phyloP scores from a whole-genome alignment of 371 early-diverging fungal genomes.

The Mortierella sp. region DNA sequence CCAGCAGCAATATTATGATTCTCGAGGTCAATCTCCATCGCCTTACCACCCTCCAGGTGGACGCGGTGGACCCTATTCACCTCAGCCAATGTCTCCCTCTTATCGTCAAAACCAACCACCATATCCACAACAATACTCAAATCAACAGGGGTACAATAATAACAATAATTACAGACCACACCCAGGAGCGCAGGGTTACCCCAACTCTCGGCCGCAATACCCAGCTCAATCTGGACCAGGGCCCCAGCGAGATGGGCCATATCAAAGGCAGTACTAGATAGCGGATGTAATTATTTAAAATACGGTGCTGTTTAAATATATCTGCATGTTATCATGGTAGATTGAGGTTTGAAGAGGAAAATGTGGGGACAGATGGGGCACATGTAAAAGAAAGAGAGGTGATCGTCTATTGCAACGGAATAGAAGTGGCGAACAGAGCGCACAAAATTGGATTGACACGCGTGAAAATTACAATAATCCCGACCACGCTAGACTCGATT shows the following conservation, averaged over 20 bases:
- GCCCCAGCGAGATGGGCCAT: slow-evolving; percentile 16
- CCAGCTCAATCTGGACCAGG: slow-evolving; percentile 15
- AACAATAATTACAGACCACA: slow-evolving; percentile 9
- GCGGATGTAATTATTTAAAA: too few relatives aligned
- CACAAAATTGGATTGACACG: too few relatives aligned
- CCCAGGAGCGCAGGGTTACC: slow-evolving; percentile 14
- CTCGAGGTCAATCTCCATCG: not conserved
- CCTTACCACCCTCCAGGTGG: slow-evolving; percentile 4
- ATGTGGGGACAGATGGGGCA: too few relatives aligned
- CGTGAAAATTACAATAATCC: too few relatives aligned
- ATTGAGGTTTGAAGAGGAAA: too few relatives aligned
- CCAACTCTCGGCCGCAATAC: slow-evolving; percentile 16
- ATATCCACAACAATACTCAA: slow-evolving; percentile 8
- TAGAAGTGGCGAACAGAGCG: too few relatives aligned
- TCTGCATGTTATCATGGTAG: too few relatives aligned
- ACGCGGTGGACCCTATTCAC: slow-evolving; percentile 21
- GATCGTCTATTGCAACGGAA: too few relatives aligned
- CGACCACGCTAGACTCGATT: too few relatives aligned
- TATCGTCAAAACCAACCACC: slow-evolving; percentile 4
- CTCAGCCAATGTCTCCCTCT: slow-evolving; percentile 25
- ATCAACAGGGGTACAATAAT: slow-evolving; percentile 10
- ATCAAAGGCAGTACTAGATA: slow-evolving; percentile 9
- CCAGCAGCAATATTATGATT: slow-evolving; percentile 14
- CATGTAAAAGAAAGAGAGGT: too few relatives aligned
- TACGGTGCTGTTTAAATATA: too few relatives aligned